A percentile compares a stretch with the other conserved stretches of the same genome.
These are phyloP conservation scores for Coemansia sp. DNA, from an alignment of 192 early-diverging fungal species.

Conservation along the genomic window DNA sequence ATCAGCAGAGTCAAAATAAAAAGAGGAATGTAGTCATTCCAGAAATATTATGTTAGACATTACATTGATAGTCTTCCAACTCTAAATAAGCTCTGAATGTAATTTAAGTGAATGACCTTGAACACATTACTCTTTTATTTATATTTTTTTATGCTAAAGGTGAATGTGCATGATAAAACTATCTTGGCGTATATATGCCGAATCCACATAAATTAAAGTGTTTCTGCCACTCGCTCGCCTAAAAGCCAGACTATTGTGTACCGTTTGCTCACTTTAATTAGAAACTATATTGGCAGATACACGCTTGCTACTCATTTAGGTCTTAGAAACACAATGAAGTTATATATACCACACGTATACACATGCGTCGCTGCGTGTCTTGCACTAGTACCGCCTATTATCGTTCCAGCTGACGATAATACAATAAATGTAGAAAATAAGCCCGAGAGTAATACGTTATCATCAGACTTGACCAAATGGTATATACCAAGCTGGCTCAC, in stretches of 20 bases:
- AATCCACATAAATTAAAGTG: not conserved
- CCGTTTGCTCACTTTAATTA: not conserved
- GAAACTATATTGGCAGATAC: not conserved
- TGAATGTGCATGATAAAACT: not conserved
- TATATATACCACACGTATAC: not conserved
- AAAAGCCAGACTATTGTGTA: not conserved
- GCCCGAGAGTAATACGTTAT: not conserved
- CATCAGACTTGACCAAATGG: not conserved
- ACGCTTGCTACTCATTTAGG: not conserved
- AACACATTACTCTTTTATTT: not conserved
- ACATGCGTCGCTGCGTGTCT: not conserved
- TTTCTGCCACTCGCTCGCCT: not conserved
- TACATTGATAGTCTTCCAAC: not conserved
- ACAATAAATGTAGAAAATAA: not conserved
- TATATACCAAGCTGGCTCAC: slow-evolving; percentile 7
- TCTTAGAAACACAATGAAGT: not conserved
- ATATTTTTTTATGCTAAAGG: not conserved
- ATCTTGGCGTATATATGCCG: not conserved
- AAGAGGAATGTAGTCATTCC: not conserved
- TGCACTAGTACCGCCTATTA: not conserved
- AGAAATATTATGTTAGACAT: not conserved
- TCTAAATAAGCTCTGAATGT: not conserved
- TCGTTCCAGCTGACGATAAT: not conserved
- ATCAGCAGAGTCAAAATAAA: not conserved
- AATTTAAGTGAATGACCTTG: not conserved